These are phyloP conservation scores for apple (Malus domestica) DNA, from an alignment of 306 rosid species.

Conservation along the genomic window DNA sequence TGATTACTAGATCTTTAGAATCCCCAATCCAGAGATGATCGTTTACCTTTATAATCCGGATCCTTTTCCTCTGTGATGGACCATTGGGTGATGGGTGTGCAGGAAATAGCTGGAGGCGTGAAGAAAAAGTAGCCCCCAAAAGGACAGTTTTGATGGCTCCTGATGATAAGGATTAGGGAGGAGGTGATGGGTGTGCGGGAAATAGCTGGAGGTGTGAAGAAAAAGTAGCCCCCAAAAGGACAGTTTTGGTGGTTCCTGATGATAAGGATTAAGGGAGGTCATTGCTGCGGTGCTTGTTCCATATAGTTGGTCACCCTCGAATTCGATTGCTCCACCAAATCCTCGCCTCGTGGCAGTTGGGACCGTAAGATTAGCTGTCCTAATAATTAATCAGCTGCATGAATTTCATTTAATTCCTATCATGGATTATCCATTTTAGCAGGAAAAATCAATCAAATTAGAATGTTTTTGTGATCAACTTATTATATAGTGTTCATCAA, in stretches of 20 bases:
- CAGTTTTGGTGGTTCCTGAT: neutral
- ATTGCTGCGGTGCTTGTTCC: neutral
- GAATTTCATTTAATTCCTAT: neutral
- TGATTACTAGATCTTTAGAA: fast-evolving
- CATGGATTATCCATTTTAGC: neutral
- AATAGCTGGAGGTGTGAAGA: neutral
- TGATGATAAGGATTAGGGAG: neutral
- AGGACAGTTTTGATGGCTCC: neutral
- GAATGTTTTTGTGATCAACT: neutral
- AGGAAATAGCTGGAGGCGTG: neutral
- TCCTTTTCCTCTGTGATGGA: neutral
- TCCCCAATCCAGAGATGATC: fast-evolving
- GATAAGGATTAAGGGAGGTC: neutral
- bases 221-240: neutral
- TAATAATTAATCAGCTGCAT: neutral
- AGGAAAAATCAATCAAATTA: neutral
- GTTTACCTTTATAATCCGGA: too few relatives aligned
- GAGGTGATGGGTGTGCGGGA: neutral
- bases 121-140: neutral
- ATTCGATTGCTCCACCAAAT: neutral
- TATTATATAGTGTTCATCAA: neutral
- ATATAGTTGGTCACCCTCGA: neutral
- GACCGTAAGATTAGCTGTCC: neutral
- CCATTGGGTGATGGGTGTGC: neutral
- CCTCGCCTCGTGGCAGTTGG: neutral